These are phyloP conservation scores for Naganishia randhawae DNA, from an alignment of 768 basidiomycete genomes.

Conservation along the genomic window DNA sequence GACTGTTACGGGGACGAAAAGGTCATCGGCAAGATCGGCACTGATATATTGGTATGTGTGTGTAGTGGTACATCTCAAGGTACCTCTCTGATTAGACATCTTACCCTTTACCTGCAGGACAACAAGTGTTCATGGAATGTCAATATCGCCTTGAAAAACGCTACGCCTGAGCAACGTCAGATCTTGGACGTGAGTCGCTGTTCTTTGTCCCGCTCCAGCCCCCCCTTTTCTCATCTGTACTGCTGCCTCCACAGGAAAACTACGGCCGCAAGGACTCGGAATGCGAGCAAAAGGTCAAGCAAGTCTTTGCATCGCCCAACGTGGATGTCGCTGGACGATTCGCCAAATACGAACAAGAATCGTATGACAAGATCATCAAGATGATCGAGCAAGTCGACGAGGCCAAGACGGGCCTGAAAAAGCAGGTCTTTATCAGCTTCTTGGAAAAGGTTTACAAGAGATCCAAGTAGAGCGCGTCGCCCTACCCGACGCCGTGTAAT, in stretches of 20 bases:
- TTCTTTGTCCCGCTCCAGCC: background rate
- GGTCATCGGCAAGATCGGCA: constrained; percentile 92
- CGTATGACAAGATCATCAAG: constrained; percentile 63
- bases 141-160: constrained; percentile 69
- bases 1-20: constrained; percentile 88
- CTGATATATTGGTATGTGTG: constrained; percentile 68
- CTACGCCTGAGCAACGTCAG: constrained; percentile 53
- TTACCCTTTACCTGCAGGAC: constrained; percentile 54
- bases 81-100: background rate
- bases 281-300: constrained; percentile 63
- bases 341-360: constrained; percentile 69
- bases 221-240: background rate
- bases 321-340: constrained; percentile 63
- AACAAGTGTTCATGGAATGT: constrained; percentile 98
- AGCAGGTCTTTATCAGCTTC: constrained; percentile 77
- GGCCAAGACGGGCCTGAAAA: constrained; percentile 55
- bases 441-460: constrained; percentile 77
- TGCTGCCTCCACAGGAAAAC: constrained; percentile 63
- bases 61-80: background rate
- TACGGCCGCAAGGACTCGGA: constrained; percentile 63
- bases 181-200: constrained; percentile 52
- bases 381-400: constrained; percentile 74
- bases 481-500: background rate
- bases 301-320: constrained; percentile 67
- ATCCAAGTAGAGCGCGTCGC: constrained; percentile 53